Evolutionary conservation across 2,329 filamentous ascomycete species (phyloP).

Genomic region (Cordyceps farinosa): DNA sequence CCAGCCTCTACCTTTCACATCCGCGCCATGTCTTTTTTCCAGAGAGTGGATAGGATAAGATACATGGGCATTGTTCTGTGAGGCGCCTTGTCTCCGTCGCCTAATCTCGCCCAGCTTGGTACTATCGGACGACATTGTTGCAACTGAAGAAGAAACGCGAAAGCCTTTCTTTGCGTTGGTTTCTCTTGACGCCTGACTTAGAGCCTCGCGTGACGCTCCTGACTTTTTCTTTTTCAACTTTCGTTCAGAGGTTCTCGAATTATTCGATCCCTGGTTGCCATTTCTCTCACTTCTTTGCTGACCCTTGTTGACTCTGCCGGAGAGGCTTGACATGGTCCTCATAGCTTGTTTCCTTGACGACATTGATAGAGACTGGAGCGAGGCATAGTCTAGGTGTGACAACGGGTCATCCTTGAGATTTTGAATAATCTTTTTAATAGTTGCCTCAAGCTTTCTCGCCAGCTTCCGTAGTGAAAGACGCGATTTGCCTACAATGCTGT

Average conservation of each 20-base stretch:
- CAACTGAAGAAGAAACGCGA: slow-evolving; percentile 8
- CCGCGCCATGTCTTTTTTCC: neutral
- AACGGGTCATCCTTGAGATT: slow-evolving; percentile 31
- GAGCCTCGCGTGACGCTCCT: neutral
- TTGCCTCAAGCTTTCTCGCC: slow-evolving; percentile 40
- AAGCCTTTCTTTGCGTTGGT: slow-evolving; percentile 19
- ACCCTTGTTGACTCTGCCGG: slow-evolving; percentile 29
- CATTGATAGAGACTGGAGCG: slow-evolving; percentile 45
- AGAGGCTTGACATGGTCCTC: slow-evolving; percentile 46
- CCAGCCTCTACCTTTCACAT: slow-evolving; percentile 7
- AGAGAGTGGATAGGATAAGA: neutral
- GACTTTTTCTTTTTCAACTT: neutral
- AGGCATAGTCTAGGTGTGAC: slow-evolving; percentile 42
- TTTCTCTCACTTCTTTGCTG: neutral
- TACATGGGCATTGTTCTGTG: neutral
- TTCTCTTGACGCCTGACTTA: neutral
- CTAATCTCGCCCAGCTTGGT: slow-evolving; percentile 44
- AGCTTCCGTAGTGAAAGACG: slow-evolving; percentile 39
- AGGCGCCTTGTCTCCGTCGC: neutral
- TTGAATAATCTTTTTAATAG: slow-evolving; percentile 39
- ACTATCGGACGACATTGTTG: slow-evolving; percentile 35
- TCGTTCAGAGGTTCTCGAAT: neutral
- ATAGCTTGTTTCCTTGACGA: slow-evolving; percentile 47
- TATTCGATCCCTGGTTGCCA: neutral
- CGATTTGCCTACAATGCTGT: slow-evolving; percentile 31